Evolutionary conservation across 2,329 filamentous ascomycete genomes (phyloP), one percentile per base, ranked within the genome.

Genomic region (Venturia aucupariae): DNA sequence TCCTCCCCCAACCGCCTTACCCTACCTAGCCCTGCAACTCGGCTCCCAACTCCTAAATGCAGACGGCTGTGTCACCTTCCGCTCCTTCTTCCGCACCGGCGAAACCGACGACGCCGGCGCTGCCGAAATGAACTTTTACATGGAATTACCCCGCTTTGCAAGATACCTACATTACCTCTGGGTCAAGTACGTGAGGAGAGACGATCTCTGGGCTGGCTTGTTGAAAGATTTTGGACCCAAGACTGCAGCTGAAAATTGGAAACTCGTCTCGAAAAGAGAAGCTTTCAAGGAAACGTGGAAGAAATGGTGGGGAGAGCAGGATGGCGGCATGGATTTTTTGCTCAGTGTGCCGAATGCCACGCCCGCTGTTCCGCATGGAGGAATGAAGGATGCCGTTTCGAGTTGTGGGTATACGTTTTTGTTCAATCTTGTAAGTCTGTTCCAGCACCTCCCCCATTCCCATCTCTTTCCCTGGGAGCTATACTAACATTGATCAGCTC

Each of bases 351-450:
- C 88, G 0, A 96, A 97, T 73, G 91, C 92, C 0, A 96, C 91
- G 0, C 92, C 92, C 1, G 92, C 92, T 0, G 84, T 96, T 3
- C 92, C 92, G 0, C 92, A 96, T 72, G 85, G 87, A 59, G 92
- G 86, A 0, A 97, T 96, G 91, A 84, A 85, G 68, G 87, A 93
- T 70, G 90, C 90, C 2, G 86, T 94, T 55, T 89, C 88, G 67
- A 90, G 87, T 68, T 97, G 92, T 71, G 92, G 91, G 0, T 97
- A 97, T 72, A 97, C 92, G 0, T 96, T 97, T 73, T 76, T 96
- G 64, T 97, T 94, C 79, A 97, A 97, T 70, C 68, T 97, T 71
- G 87, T 90, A 77, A 75, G 84, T 78, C n/a, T n/a, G n/a, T n/a
- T n/a, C n/a, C n/a, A n/a, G n/a, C 7, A 46, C 5, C 51, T 48